These are phyloP conservation scores for Cercospora beticola DNA, from an alignment of 2,329 filamentous ascomycete species.

Conservation along the genomic window DNA sequence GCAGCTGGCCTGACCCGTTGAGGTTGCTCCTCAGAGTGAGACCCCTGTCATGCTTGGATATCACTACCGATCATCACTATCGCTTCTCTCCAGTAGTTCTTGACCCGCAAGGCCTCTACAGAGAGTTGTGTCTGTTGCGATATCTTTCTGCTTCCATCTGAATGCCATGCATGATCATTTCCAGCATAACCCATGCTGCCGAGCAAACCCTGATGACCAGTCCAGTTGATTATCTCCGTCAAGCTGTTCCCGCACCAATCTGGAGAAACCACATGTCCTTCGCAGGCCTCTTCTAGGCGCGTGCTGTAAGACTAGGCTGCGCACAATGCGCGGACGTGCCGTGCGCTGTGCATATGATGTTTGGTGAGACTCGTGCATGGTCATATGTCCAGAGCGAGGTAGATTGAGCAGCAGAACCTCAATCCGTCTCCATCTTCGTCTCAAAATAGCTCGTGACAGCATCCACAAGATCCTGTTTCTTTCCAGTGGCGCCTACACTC, in stretches of 20 bases:
- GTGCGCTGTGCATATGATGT: too few relatives aligned
- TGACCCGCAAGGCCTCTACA: not conserved
- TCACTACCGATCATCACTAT: not conserved
- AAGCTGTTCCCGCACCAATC: not conserved
- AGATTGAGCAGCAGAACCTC: not conserved
- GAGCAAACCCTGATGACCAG: not conserved
- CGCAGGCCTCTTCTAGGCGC: too few relatives aligned
- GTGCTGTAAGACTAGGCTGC: too few relatives aligned
- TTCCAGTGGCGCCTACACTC: slow-evolving; percentile 27
- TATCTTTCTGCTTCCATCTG: not conserved
- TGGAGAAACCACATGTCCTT: too few relatives aligned
- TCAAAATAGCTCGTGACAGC: slow-evolving; percentile 39
- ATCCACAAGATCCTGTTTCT: slow-evolving; percentile 40
- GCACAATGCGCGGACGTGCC: too few relatives aligned
- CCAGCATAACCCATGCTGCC: not conserved
- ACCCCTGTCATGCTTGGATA: not conserved
- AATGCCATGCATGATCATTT: not conserved
- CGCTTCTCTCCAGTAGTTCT: not conserved
- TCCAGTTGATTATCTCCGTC: not conserved
- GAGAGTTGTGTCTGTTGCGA: not conserved
- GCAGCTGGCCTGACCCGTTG: not conserved
- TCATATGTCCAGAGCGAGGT: too few relatives aligned
- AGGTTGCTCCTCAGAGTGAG: not conserved
- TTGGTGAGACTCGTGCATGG: too few relatives aligned
- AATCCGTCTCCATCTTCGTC: slow-evolving; percentile 38